Conservation (phyloP, 345 rosid species). For the Salix brachista region DNA sequence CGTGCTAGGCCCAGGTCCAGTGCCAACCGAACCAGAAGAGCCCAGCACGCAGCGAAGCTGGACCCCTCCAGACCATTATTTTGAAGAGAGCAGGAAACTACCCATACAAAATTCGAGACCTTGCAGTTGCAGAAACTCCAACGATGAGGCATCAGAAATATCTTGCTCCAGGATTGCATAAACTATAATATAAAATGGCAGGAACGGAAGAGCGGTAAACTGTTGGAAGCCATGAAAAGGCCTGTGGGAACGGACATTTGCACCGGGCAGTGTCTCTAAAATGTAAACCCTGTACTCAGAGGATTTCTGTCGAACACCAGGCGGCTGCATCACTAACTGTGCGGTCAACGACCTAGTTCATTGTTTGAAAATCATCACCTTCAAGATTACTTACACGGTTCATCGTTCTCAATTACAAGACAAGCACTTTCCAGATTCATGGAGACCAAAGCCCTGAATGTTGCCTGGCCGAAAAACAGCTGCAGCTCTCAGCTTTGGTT, state of each 20-base stretch:
- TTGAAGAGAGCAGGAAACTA: neutral
- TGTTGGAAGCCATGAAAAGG: neutral
- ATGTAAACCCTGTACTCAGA: neutral
- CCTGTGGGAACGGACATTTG: neutral
- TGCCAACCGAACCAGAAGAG: neutral
- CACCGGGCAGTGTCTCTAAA: neutral
- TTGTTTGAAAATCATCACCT: too few relatives aligned
- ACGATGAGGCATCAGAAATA: neutral
- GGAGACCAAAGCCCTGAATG: too few relatives aligned
- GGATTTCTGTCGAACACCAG: neutral
- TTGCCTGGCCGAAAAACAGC: too few relatives aligned
- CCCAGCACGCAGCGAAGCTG: neutral
- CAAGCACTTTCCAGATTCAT: too few relatives aligned
- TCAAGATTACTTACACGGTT: too few relatives aligned
- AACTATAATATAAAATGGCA: neutral
- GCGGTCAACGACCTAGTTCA: neutral
- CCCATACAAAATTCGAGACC: neutral
- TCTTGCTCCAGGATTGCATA: neutral
- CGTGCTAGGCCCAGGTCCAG: neutral
- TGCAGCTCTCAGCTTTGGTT: too few relatives aligned
- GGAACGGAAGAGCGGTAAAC: neutral
- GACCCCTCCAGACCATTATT: neutral
- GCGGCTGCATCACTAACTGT: neutral
- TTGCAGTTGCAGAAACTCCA: neutral
- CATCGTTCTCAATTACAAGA: too few relatives aligned